Percentiles rank a stretch among this genome's conserved stretches.
phyloP scores from a whole-genome alignment of 257 asterid genomes.

The Nicotiana tabacum region DNA sequence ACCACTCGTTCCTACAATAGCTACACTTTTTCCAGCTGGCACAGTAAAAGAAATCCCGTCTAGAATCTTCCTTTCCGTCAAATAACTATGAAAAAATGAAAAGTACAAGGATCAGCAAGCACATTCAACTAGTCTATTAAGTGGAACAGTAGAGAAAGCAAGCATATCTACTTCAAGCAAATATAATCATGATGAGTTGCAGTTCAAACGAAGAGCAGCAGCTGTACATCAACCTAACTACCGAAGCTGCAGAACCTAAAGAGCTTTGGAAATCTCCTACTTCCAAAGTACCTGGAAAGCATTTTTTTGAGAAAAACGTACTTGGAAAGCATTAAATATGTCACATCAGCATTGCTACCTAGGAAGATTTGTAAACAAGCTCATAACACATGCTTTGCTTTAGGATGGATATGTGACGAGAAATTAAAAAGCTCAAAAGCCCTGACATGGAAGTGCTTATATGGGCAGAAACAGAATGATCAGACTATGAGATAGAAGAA shows the following conservation, averaged over 20 bases:
- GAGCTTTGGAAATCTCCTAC: background rate
- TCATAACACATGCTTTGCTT: background rate
- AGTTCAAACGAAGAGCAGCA: background rate
- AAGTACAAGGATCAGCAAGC: conserved; percentile 12
- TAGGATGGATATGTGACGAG: background rate
- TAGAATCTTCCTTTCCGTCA: conserved; percentile 85
- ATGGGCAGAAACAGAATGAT: background rate
- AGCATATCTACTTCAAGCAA: background rate
- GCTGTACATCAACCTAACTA: background rate
- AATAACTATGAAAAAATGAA: conserved; percentile 47
- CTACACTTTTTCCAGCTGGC: conserved; percentile 98
- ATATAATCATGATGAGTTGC: background rate
- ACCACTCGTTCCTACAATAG: conserved; percentile 99
- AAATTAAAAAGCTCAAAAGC: background rate
- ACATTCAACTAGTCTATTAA: background rate
- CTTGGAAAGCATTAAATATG: background rate
- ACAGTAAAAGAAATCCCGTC: conserved; percentile 82
- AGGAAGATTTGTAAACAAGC: background rate
- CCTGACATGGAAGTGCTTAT: background rate
- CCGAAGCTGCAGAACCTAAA: conserved; percentile 1
- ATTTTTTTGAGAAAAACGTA: background rate
- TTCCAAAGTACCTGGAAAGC: background rate
- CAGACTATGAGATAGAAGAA: background rate
- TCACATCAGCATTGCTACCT: background rate
- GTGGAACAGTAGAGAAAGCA: background rate